Evolutionary conservation across 768 basidiomycete genomes (phyloP).

Genomic region (Rhizopogon vinicolor): DNA sequence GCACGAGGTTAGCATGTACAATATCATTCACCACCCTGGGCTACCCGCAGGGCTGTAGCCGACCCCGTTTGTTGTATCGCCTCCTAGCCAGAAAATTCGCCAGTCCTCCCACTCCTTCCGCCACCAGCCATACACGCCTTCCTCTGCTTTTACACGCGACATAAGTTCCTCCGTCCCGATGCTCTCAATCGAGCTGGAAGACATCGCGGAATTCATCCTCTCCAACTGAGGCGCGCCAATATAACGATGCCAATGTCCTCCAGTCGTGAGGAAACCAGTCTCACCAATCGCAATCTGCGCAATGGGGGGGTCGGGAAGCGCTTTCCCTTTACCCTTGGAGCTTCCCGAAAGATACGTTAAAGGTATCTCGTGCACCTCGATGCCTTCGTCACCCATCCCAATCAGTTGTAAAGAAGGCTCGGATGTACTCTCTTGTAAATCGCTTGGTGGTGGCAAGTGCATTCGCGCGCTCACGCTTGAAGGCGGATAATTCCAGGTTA

Average conservation of each 20-base stretch:
- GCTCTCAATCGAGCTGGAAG: slow-evolving; percentile 44
- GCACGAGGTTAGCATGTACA: not conserved
- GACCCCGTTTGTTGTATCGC: slow-evolving; percentile 30
- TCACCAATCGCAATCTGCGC: slow-evolving; percentile 65
- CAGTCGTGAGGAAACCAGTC: slow-evolving; percentile 39
- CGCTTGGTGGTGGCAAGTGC: slow-evolving; percentile 27
- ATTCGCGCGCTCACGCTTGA: slow-evolving; percentile 50
- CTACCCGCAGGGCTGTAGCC: slow-evolving; percentile 9
- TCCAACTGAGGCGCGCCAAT: slow-evolving; percentile 29
- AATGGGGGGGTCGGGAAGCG: slow-evolving; percentile 39
- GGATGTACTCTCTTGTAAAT: slow-evolving; percentile 15
- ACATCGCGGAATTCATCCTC: slow-evolving; percentile 42
- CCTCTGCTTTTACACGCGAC: slow-evolving; percentile 42
- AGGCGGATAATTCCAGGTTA: slow-evolving; percentile 59
- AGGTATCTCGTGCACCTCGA: slow-evolving; percentile 70
- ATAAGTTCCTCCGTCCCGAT: slow-evolving; percentile 49
- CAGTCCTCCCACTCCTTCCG: slow-evolving; percentile 70
- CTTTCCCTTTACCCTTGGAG: slow-evolving; percentile 41
- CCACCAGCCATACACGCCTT: slow-evolving; percentile 79
- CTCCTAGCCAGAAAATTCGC: slow-evolving; percentile 81
- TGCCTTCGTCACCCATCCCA: slow-evolving; percentile 62
- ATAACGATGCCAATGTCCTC: slow-evolving; percentile 45
- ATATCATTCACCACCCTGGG: slow-evolving; percentile 18
- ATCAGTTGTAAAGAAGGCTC: slow-evolving; percentile 60
- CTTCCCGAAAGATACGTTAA: slow-evolving; percentile 39